Percentiles rank a stretch among this genome's conserved stretches.
Evolutionary conservation across 306 rosid species (phyloP).

Genomic region (Vicia faba): DNA sequence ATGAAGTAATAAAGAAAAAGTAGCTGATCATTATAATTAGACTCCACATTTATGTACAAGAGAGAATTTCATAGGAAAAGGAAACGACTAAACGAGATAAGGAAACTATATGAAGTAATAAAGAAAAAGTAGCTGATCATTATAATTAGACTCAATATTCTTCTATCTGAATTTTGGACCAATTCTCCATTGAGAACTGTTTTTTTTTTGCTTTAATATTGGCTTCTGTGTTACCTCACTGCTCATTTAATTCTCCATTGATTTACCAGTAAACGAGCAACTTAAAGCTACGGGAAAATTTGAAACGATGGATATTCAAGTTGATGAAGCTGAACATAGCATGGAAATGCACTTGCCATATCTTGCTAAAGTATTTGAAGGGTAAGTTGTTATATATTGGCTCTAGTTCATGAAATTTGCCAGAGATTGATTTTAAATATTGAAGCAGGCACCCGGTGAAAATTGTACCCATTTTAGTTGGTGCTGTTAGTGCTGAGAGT

Average conservation of each 20-base stretch:
- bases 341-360: constrained; percentile 99
- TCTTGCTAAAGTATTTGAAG: constrained; percentile 94
- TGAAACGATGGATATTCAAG: constrained; percentile 72
- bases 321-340: constrained; percentile 99
- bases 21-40: neutral
- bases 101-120: neutral
- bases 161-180: neutral
- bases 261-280: constrained; percentile 68
- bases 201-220: constrained; percentile 23
- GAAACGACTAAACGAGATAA: neutral
- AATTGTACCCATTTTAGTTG: constrained; percentile 92
- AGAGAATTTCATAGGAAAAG: neutral
- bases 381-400: constrained; percentile 49
- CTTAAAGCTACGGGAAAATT: constrained; percentile 87
- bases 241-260: constrained; percentile 17
- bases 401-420: constrained; percentile 24
- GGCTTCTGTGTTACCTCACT: constrained; percentile 6
- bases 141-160: neutral
- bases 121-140: neutral
- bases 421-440: constrained; percentile 34
- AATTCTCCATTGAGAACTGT: constrained; percentile 5
- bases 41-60: too few species aligned
- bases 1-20: neutral
- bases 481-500: constrained; percentile 70
- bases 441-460: constrained; percentile 71